Base-by-base conservation (phyloP, 1,284 basidiomycete species). In the Dichomitus squalens region DNA sequence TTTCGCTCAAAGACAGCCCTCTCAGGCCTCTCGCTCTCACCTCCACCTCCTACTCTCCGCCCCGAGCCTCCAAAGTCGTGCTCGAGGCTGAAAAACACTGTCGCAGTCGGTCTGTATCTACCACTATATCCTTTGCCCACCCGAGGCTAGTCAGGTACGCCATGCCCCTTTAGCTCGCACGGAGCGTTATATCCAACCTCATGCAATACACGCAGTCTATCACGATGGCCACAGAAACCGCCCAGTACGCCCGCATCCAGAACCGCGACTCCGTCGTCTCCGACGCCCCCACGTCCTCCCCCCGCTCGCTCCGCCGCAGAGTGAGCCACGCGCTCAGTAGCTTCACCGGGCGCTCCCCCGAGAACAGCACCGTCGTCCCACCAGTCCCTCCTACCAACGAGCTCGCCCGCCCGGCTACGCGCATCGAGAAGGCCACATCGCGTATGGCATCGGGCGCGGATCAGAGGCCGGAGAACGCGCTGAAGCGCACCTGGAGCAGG, bases 261-360 rank as follows among this genome's bases (percentile, higher is more conserved):
- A 46, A 50, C 48, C 41, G 33, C 54, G 48, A 44, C 40, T 33
- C 54, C n/a, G n/a, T n/a, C 18, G 7, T 23, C 49, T 0, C 52
- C 20, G 2, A 35, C 51, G 31, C 48, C 43, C 11, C 44, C 14
- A 9, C 41, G 6, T n/a, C 14, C 14, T 0, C 48, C 40, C 33
- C 48, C 14, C 58, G 49, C 23, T 38, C 49, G 48, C 52, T 60
- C 29, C 59, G 59, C 48, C 55, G 52, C 43, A 53, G 43, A 38
- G 55, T 60, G 25, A 53, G 48, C 53, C 59, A 52, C 48, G 55
- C 52, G 9, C 43, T 60, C 43, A 38, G 36, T 41, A 49, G 21
- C 39, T 34, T 56, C 35, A 38, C 33, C 27, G 27, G 44, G 3
- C 35, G 36, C 35, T 21, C 43, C 25, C 36, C 8, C 48, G 16